Base-by-base conservation (phyloP, 2,329 filamentous ascomycete species). In the Xylaria hypoxylon region DNA sequence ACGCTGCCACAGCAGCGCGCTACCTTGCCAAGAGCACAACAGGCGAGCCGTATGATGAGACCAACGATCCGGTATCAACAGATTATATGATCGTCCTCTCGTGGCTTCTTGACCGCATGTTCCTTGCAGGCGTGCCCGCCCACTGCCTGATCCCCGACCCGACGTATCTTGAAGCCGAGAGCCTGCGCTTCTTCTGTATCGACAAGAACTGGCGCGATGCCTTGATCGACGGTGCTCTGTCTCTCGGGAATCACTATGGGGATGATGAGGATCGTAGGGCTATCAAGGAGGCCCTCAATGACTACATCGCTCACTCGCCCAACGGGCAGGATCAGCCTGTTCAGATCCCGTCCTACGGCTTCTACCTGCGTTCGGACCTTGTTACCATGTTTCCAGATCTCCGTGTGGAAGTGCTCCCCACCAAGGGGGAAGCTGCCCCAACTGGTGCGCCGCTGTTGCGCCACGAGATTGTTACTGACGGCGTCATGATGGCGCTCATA, bases 181-280 rank as follows among this genome's bases (percentile, higher is more conserved):
- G 62, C 10, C 56, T 85, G 0, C 76, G 81, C 0, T 82, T 83
- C 74, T 85, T 85, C 73, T 64, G 76, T 40, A 80, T 85, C 11
- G 83, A 85, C 59, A 26, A 62, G 1, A 77, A 77, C 58, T 85
- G 83, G 83, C 3, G 10, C 19, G 47, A 59, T 17, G 53, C 61
- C 4, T 15, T 64, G 13, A 52, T 64, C 11, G 61, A 64, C 11
- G 53, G 61, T 4, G 61, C 47, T 2, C 22, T 64, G 15, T 19
- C n/a, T 28, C 55, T 64, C 2, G 61, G 35, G 1, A 64, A 64
- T 38, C 53, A 64, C 24, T 38, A 45, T 15, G 53, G 47, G 5
- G 28, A 58, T n/a, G 53, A 64, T 26, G 6, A 45, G 33, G 53
- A 58, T 19, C 45, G 61, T 5, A 22, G 3, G 10, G 61, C 61